Conservation (phyloP, 495 filamentous ascomycete genomes). For the Hypoxylon crocopeplum region DNA sequence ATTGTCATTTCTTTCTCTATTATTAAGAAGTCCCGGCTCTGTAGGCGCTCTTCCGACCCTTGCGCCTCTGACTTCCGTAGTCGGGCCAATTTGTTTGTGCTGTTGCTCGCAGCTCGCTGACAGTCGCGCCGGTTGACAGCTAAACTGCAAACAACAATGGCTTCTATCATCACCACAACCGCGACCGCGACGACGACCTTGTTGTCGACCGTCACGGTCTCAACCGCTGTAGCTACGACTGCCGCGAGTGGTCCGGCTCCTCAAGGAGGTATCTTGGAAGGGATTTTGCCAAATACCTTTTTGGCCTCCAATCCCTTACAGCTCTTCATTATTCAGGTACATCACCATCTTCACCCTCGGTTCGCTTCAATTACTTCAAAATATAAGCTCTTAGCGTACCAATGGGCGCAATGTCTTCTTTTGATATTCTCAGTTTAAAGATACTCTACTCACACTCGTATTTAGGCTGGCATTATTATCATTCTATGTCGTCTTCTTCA, state of each 20-base stretch:
- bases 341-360: conserved; percentile 2
- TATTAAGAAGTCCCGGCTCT: too few species aligned
- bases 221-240: conserved; percentile 7
- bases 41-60: not conserved
- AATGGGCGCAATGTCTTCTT: too few species aligned
- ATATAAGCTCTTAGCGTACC: too few species aligned
- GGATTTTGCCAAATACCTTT: conserved; percentile 38
- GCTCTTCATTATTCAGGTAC: conserved; percentile 92
- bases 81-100: not conserved
- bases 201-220: conserved; percentile 33
- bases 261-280: conserved; percentile 41
- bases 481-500: conserved; percentile 82
- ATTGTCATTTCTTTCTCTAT: not conserved
- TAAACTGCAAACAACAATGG: not conserved
- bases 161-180: conserved; percentile 18
- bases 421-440: too few species aligned
- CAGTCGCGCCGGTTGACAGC: conserved; percentile 4
- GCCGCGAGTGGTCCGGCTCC: conserved; percentile 21
- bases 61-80: not conserved
- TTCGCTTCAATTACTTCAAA: too few species aligned
- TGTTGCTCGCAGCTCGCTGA: conserved; percentile 15
- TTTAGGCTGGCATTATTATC: conserved; percentile 85
- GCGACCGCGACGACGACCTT: conserved; percentile 30
- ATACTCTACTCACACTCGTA: conserved; percentile 35
- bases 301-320: conserved; percentile 75